Evolutionary conservation across 2,329 filamentous ascomycete genomes (phyloP).

Genomic region (Penicillium sp.): DNA sequence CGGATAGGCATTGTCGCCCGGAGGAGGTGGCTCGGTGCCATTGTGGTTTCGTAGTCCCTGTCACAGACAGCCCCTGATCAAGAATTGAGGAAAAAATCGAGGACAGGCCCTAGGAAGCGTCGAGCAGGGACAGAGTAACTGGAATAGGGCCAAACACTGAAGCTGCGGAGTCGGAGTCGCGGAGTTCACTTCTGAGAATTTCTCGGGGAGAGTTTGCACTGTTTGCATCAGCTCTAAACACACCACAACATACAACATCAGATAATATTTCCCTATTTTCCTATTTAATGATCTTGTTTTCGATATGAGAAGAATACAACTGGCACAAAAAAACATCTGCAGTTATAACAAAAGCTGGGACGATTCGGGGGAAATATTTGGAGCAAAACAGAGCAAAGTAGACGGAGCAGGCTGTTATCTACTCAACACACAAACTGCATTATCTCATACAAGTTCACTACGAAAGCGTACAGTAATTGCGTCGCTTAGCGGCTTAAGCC

Average conservation of each 20-base stretch:
- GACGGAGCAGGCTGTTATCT: background rate
- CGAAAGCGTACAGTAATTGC: no score
- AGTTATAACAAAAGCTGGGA: background rate
- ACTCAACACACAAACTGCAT: background rate
- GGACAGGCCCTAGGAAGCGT: background rate
- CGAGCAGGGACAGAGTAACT: background rate
- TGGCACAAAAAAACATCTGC: no score
- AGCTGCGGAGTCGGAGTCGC: slow-evolving; percentile 22
- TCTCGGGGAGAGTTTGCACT: slow-evolving; percentile 39
- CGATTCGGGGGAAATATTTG: background rate
- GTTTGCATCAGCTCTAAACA: slow-evolving; percentile 35
- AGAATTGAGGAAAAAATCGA: background rate
- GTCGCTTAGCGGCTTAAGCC: no score
- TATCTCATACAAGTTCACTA: no score
- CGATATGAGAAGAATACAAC: no score
- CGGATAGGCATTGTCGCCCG: slow-evolving; percentile 43
- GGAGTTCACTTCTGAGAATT: slow-evolving; percentile 36
- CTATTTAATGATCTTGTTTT: background rate
- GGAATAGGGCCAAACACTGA: slow-evolving; percentile 2
- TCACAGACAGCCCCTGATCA: background rate
- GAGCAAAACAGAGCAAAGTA: background rate
- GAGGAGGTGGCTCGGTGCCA: slow-evolving; percentile 40
- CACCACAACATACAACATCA: background rate
- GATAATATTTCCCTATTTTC: background rate
- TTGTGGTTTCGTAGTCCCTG: slow-evolving; percentile 21